phyloP scores from a whole-genome alignment of 345 rosid species.

The Corchorus olitorius region DNA sequence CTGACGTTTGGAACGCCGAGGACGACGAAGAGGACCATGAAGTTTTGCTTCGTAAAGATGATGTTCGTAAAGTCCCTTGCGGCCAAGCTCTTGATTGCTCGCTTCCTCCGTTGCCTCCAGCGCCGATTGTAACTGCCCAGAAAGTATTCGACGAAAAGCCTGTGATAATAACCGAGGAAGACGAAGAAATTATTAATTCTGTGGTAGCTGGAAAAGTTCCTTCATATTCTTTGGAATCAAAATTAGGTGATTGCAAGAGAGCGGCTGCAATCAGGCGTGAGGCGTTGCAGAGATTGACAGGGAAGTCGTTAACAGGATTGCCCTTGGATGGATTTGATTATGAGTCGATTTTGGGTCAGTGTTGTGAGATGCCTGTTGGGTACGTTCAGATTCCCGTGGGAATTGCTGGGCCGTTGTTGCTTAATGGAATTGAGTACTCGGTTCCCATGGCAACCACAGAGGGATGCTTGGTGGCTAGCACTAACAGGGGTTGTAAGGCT shows the following conservation, averaged over 20 bases:
- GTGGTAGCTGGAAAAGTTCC: conserved; percentile 55
- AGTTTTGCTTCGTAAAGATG: conserved; percentile 35
- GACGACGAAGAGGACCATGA: conserved; percentile 45
- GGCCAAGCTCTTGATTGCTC: conserved; percentile 52
- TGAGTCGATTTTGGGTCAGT: conserved; percentile 67
- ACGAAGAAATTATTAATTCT: conserved; percentile 53
- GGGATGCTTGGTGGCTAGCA: conserved; percentile 76
- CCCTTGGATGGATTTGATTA: conserved; percentile 73
- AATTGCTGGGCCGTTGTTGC: conserved; percentile 71
- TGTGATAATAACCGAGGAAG: conserved; percentile 37
- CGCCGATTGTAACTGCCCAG: background rate
- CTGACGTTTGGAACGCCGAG: conserved; percentile 50
- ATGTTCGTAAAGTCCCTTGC: conserved; percentile 43
- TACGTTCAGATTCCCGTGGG: conserved; percentile 81
- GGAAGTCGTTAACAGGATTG: conserved; percentile 55
- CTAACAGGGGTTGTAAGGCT: conserved; percentile 81
- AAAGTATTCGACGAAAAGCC: conserved; percentile 21
- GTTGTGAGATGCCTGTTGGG: conserved; percentile 81
- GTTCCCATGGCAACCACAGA: conserved; percentile 86
- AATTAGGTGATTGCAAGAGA: conserved; percentile 62
- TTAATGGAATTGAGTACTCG: conserved; percentile 57
- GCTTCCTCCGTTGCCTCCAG: conserved; percentile 5
- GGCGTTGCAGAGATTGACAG: conserved; percentile 56
- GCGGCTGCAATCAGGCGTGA: conserved; percentile 63
- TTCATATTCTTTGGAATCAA: conserved; percentile 61